A percentile compares a stretch with the other conserved stretches of the same genome.
Conservation (phyloP, 2,329 filamentous ascomycete species). For the Paracamarosporium sp. region DNA sequence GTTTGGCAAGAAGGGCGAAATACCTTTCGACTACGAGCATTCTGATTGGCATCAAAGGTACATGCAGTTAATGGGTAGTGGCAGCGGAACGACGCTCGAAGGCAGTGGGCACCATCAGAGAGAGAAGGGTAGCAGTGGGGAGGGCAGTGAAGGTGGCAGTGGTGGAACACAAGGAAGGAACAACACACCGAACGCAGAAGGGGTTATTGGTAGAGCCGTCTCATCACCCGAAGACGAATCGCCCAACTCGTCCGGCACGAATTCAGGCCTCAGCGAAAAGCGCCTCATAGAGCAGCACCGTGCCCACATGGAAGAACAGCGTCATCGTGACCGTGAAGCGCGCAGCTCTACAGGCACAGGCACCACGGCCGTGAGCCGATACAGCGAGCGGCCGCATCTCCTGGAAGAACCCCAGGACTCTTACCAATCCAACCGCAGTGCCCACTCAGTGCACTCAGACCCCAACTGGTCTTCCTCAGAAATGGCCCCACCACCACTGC, state of each 20-base stretch:
- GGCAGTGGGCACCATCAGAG: neutral
- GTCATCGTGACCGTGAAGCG: neutral
- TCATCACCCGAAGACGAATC: neutral
- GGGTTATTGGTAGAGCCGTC: neutral
- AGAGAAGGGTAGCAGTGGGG: neutral
- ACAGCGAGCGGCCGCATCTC: neutral
- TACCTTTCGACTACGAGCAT: conserved; percentile 57
- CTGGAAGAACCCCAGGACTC: neutral
- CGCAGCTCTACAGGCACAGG: neutral
- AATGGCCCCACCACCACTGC: conserved; percentile 7
- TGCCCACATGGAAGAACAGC: neutral
- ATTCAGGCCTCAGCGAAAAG: neutral
- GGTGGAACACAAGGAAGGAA: conserved; percentile 17
- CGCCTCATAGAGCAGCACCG: neutral
- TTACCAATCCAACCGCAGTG: neutral
- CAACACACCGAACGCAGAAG: neutral
- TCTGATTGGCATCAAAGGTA: conserved; percentile 33
- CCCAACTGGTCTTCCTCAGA: conserved; percentile 7
- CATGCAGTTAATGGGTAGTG: conserved; percentile 4
- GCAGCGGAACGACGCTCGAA: conserved; percentile 4
- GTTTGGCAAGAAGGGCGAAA: conserved; percentile 63
- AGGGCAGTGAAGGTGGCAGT: conserved; percentile 15
- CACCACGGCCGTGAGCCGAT: neutral
- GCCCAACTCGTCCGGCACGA: neutral
- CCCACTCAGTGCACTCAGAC: conserved; percentile 7